Evolutionary conservation across 495 filamentous ascomycete species (phyloP).

Genomic region (Mytilinidion resinicola): DNA sequence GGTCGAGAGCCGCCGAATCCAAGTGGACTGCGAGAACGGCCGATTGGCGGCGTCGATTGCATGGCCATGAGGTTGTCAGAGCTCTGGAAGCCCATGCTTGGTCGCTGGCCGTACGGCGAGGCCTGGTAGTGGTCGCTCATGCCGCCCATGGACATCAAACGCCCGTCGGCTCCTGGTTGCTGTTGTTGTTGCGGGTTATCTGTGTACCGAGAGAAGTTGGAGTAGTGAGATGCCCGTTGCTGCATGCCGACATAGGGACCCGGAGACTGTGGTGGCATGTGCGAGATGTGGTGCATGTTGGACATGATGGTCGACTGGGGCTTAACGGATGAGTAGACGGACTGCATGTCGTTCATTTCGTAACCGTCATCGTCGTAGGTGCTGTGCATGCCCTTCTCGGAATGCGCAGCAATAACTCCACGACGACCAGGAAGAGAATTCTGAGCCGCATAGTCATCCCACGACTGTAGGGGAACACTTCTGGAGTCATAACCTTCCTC

Average conservation of each 20-base stretch:
- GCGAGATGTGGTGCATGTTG: conserved; percentile 56
- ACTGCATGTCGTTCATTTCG: conserved; percentile 98
- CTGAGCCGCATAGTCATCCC: conserved; percentile 92
- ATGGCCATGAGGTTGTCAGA: conserved; percentile 53
- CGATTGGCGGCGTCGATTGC: conserved; percentile 39
- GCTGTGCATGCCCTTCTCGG: conserved; percentile 56
- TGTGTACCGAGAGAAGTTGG: conserved; percentile 39
- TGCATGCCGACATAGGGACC: conserved; percentile 27
- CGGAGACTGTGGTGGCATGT: conserved; percentile 30
- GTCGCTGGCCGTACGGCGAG: conserved; percentile 40
- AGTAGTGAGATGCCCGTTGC: conserved; percentile 41
- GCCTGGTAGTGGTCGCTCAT: conserved; percentile 52
- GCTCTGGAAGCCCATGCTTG: conserved; percentile 48
- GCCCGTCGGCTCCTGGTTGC: conserved; percentile 32
- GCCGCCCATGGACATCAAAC: conserved; percentile 58
- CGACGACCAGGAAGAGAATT: conserved; percentile 91
- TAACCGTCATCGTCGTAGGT: conserved; percentile 60
- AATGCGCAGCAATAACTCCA: conserved; percentile 47
- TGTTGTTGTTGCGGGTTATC: conserved; percentile 18
- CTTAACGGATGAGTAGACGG: conserved; percentile 88
- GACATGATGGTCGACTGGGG: conserved; percentile 88
- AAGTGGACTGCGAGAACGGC: conserved; percentile 41
- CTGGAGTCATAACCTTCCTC: conserved; percentile 86
- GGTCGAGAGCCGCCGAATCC: conserved; percentile 48
- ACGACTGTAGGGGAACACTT: conserved; percentile 87